Conservation (phyloP, 208 protist genomes). For the Leishmania lainsoni region DNA sequence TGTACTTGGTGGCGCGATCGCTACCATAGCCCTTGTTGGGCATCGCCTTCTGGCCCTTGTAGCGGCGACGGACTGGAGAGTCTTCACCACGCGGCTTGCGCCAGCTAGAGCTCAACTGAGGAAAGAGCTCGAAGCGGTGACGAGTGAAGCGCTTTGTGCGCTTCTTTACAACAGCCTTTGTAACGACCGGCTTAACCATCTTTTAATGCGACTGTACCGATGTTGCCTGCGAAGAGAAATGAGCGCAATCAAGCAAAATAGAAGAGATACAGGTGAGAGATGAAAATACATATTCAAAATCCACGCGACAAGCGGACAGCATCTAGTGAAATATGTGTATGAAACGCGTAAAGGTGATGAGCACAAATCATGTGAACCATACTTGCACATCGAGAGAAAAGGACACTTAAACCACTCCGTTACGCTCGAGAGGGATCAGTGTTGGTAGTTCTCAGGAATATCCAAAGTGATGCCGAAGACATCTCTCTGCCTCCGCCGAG, state of each 20-base stretch:
- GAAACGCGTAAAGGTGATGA: background rate
- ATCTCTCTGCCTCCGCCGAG: background rate
- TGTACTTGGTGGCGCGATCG: conserved; percentile 96
- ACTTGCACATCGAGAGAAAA: background rate
- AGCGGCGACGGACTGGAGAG: conserved; percentile 96
- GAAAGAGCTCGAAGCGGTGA: conserved; percentile 95
- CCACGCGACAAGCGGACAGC: background rate
- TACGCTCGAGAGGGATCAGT: background rate
- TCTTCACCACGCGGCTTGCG: conserved; percentile 99
- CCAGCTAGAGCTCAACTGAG: conserved; percentile 95
- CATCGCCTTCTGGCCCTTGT: conserved; percentile 97
- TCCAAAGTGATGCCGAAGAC: background rate
- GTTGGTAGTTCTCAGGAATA: too few relatives aligned
- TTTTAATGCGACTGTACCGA: conserved; percentile 24
- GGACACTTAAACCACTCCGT: background rate
- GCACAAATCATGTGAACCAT: too few relatives aligned
- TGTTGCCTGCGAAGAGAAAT: background rate
- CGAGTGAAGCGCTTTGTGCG: conserved; percentile 97
- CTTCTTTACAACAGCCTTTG: conserved; percentile 97
- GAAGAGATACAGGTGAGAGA: background rate
- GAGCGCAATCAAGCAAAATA: background rate
- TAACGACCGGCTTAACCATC: conserved; percentile 94
- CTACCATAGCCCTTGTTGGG: conserved; percentile 99
- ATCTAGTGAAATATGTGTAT: too few relatives aligned
- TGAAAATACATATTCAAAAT: background rate